Evolutionary conservation across 1,284 basidiomycete genomes (phyloP).

Genomic region (Pseudozyma hubeiensis): DNA sequence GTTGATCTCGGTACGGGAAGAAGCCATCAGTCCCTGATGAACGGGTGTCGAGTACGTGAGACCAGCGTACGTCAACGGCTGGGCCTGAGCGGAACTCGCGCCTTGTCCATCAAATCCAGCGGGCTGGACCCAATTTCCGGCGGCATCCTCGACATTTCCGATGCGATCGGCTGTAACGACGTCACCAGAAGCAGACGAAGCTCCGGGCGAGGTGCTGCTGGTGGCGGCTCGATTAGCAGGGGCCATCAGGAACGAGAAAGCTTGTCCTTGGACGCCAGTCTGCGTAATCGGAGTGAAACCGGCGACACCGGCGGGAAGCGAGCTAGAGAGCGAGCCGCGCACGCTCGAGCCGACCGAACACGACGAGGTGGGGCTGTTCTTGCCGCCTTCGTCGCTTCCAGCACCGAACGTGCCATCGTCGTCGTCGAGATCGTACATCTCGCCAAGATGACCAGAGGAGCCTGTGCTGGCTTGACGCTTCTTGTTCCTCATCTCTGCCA

Average conservation of each 20-base stretch:
- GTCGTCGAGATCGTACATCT: constrained; percentile 44
- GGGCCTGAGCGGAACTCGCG: not conserved
- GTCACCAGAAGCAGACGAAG: constrained; percentile 34
- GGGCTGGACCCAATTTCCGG: constrained; percentile 27
- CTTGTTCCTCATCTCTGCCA: constrained; percentile 49
- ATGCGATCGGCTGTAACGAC: constrained; percentile 15
- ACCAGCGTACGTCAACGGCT: constrained; percentile 31
- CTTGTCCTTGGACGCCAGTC: constrained; percentile 11
- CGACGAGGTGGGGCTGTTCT: constrained; percentile 42
- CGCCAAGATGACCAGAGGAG: constrained; percentile 13
- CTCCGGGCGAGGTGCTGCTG: constrained; percentile 32
- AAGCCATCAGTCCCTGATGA: constrained; percentile 13
- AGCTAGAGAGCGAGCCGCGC: constrained; percentile 31
- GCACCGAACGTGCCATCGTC: constrained; percentile 39
- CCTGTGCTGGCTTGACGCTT: constrained; percentile 23
- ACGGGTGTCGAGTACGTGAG: constrained; percentile 30
- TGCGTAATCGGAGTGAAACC: constrained; percentile 37
- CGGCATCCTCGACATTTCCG: constrained; percentile 17
- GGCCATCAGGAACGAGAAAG: constrained; percentile 11
- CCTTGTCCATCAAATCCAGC: constrained; percentile 15
- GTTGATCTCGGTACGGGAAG: constrained; percentile 3
- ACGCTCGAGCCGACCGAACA: constrained; percentile 32
- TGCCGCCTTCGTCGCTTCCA: constrained; percentile 44
- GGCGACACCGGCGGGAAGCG: constrained; percentile 24
- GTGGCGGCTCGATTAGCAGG: constrained; percentile 7